Conservation (phyloP, 768 basidiomycete genomes). For the Amanita thiersii region DNA sequence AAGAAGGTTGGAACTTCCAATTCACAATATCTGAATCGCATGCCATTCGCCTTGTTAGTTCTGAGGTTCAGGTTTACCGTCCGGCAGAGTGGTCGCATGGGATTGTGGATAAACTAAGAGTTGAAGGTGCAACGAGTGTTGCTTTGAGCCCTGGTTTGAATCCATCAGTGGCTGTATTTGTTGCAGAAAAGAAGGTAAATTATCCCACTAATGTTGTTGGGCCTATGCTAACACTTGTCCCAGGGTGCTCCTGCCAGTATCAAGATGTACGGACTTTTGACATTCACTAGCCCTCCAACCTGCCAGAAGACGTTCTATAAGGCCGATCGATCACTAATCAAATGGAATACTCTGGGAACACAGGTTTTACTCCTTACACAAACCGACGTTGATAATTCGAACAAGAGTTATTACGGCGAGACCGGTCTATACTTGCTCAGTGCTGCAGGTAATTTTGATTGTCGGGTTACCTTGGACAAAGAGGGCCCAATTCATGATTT, state of each 20-base stretch:
- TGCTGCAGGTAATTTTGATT: slow-evolving; percentile 90
- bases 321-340: slow-evolving; percentile 86
- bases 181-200: slow-evolving; percentile 86
- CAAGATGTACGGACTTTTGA: slow-evolving; percentile 70
- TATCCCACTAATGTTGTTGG: not conserved
- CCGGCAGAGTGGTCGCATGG: slow-evolving; percentile 78
- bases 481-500: slow-evolving; percentile 98
- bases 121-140: slow-evolving; percentile 76
- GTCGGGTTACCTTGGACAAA: slow-evolving; percentile 82
- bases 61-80: slow-evolving; percentile 78
- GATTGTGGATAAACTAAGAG: slow-evolving; percentile 70
- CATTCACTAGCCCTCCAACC: slow-evolving; percentile 54
- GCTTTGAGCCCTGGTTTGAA: slow-evolving; percentile 79
- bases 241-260: slow-evolving; percentile 86
- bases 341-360: slow-evolving; percentile 94
- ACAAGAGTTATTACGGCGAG: slow-evolving; percentile 98
- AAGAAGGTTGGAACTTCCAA: slow-evolving; percentile 87
- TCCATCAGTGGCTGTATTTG: slow-evolving; percentile 85
- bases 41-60: slow-evolving; percentile 70
- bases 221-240: slow-evolving; percentile 1
- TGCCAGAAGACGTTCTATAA: slow-evolving; percentile 94
- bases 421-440: slow-evolving; percentile 91
- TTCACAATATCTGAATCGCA: slow-evolving; percentile 87
- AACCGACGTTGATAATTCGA: slow-evolving; percentile 94
- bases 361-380: slow-evolving; percentile 88